A percentile compares a stretch with the other conserved stretches of the same genome.
phyloP scores from a whole-genome alignment of 495 filamentous ascomycete genomes.

The Geopyxis carbonaria region DNA sequence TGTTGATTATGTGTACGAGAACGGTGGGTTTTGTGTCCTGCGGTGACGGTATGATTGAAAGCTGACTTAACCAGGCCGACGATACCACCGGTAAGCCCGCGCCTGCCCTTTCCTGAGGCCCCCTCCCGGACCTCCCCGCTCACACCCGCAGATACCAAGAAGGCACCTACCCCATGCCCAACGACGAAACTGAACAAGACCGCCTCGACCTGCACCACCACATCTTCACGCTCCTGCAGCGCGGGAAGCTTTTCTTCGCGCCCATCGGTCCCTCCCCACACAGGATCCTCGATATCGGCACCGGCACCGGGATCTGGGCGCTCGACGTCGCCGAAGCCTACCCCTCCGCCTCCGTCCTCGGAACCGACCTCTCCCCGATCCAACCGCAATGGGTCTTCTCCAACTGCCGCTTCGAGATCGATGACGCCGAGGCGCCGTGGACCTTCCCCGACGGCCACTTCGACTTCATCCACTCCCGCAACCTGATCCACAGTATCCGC shows the following conservation, averaged over 20 bases:
- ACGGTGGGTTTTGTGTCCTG: conserved; percentile 25
- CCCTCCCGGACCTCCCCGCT: no score
- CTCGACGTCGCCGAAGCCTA: conserved; percentile 19
- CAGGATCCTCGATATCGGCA: conserved; percentile 10
- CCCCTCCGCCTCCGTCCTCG: conserved; percentile 12
- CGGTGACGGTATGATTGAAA: neutral
- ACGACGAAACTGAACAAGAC: conserved; percentile 16
- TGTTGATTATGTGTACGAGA: conserved; percentile 30
- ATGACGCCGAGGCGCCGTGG: conserved; percentile 26
- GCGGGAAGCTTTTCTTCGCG: conserved; percentile 17
- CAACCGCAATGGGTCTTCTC: conserved; percentile 13
- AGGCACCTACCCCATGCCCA: no score
- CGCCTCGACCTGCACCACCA: conserved; percentile 16
- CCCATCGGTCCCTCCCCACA: conserved; percentile 8
- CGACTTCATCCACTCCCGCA: conserved; percentile 49
- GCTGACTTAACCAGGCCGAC: conserved; percentile 16
- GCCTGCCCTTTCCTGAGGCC: no score
- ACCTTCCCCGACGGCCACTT: conserved; percentile 35
- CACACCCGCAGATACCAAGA: no score
- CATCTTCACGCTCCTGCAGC: conserved; percentile 4
- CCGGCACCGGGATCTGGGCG: conserved; percentile 26
- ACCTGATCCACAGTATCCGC: conserved; percentile 36
- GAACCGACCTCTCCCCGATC: conserved; percentile 16
- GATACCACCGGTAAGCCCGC: no score
- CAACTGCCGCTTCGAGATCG: conserved; percentile 34